Percentiles rank a stretch among this genome's conserved stretches.
phyloP scores from a whole-genome alignment of 441 rosid genomes.

The Aleurites moluccanus region DNA sequence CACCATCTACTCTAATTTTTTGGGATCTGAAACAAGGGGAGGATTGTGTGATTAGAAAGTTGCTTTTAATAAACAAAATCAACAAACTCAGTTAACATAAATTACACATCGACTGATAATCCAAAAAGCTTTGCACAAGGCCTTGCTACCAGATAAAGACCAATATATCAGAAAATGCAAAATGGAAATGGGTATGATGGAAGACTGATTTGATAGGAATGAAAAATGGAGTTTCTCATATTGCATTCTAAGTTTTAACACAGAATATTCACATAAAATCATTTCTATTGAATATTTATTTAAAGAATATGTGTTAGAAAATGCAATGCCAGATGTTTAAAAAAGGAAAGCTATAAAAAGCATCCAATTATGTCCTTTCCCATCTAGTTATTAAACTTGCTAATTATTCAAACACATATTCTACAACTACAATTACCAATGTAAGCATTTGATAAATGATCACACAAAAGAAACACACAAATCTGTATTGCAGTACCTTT shows the following conservation, averaged over 20 bases:
- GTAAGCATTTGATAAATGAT: too few relatives aligned
- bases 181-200: neutral
- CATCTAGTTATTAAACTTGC: neutral
- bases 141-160: neutral
- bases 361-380: neutral
- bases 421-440: neutral
- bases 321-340: too few relatives aligned
- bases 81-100: neutral
- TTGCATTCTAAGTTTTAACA: neutral
- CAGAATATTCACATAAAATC: neutral
- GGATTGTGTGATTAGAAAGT: neutral
- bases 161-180: neutral
- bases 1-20: conserved; percentile 33
- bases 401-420: neutral
- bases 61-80: neutral
- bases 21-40: conserved; percentile 25
- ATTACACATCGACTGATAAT: too few relatives aligned
- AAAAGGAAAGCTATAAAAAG: neutral
- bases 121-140: neutral
- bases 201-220: neutral
- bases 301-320: neutral
- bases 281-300: neutral
- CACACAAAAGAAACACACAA: neutral
- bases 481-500: neutral
- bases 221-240: neutral